Evolutionary conservation across 2,329 filamentous ascomycete species (phyloP).

Genomic region (Aspergillus sp.): DNA sequence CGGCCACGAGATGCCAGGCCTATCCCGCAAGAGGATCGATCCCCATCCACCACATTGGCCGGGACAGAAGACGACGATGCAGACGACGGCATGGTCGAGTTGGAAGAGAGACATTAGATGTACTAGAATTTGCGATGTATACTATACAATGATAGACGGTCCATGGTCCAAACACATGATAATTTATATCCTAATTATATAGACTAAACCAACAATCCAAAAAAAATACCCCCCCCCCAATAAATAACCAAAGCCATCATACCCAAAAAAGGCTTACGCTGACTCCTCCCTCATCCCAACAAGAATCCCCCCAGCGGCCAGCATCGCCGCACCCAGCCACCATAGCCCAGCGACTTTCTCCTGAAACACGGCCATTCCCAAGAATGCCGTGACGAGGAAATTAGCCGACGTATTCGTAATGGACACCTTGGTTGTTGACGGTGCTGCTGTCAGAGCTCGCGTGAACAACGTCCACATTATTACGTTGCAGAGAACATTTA

Average conservation of each 20-base stretch:
- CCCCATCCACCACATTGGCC: constrained; percentile 11
- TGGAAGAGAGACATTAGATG: constrained; percentile 38
- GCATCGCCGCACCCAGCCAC: constrained; percentile 61
- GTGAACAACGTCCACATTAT: constrained; percentile 68
- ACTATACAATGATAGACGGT: not conserved
- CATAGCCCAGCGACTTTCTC: constrained; percentile 58
- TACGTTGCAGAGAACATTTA: constrained; percentile 63
- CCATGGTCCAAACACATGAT: not conserved
- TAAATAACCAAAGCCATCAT: not conserved
- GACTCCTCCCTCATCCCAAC: constrained; percentile 57
- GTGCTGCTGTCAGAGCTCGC: constrained; percentile 58
- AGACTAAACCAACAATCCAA: not conserved
- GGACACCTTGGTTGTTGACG: constrained; percentile 61
- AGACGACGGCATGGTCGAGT: constrained; percentile 15
- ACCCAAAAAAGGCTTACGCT: not conserved
- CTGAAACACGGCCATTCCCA: constrained; percentile 58
- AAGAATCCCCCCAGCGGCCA: constrained; percentile 62
- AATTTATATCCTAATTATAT: not conserved
- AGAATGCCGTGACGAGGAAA: constrained; percentile 61
- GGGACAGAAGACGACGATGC: constrained; percentile 35
- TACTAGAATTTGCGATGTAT: not conserved
- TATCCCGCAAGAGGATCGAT: constrained; percentile 14
- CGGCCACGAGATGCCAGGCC: constrained; percentile 16
- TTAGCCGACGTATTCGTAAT: constrained; percentile 66
- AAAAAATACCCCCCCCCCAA: not conserved